Percentiles rank a stretch among this genome's conserved stretches.
Evolutionary conservation across 768 basidiomycete species (phyloP).

Genomic region (Melanogaster broomeanus): DNA sequence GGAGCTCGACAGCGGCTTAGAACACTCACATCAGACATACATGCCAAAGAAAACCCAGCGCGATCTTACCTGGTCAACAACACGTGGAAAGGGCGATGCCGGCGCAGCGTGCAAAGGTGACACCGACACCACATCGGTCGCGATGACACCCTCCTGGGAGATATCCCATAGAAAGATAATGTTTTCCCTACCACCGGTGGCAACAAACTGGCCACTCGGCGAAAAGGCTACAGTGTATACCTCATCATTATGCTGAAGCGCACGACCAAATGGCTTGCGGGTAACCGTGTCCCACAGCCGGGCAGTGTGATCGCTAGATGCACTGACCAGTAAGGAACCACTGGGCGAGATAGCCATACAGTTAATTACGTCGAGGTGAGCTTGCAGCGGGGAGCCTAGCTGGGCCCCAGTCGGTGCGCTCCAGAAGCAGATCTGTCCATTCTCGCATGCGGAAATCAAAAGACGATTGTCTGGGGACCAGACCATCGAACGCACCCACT

Average conservation of each 20-base stretch:
- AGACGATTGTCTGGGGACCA: not conserved
- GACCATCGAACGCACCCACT: not conserved
- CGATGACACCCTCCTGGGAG: too few relatives aligned
- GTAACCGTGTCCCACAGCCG: not conserved
- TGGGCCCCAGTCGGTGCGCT: not conserved
- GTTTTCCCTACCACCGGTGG: too few relatives aligned
- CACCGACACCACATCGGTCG: too few relatives aligned
- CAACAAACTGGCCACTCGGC: not conserved
- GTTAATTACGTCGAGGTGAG: not conserved
- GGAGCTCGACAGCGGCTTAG: too few relatives aligned
- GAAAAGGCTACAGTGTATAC: not conserved
- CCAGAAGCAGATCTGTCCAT: not conserved
- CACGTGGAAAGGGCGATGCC: too few relatives aligned
- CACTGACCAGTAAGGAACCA: constrained; percentile 1
- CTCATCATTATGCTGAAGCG: not conserved
- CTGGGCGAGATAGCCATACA: not conserved
- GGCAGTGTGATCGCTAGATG: constrained; percentile 10
- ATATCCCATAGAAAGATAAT: too few relatives aligned
- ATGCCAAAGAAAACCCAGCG: too few relatives aligned
- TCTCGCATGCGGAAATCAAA: not conserved
- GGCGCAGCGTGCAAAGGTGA: too few relatives aligned
- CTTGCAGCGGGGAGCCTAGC: not conserved
- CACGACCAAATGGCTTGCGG: not conserved
- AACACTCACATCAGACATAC: too few relatives aligned
- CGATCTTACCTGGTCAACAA: too few relatives aligned